phyloP scores from a whole-genome alignment of 2,329 filamentous ascomycete species.

The Thielaviopsis punctulata region DNA sequence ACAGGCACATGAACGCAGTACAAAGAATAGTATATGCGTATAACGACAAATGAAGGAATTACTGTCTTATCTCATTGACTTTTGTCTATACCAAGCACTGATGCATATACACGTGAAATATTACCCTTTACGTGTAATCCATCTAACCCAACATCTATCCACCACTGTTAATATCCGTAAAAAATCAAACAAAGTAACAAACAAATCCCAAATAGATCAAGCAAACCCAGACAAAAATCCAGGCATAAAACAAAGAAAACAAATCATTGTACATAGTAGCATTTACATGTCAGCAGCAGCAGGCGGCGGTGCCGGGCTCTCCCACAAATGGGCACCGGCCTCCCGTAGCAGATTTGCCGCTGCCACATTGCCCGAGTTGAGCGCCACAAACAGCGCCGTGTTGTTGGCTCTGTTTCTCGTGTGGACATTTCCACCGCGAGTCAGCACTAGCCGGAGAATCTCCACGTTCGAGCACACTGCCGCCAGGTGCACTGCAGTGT shows the following conservation, averaged over 20 bases:
- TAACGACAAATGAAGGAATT: no score
- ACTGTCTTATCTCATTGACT: not conserved
- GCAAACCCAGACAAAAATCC: not conserved
- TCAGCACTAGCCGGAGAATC: conserved; percentile 42
- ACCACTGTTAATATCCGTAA: not conserved
- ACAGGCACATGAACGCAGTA: not conserved
- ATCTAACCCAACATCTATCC: not conserved
- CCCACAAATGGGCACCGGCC: conserved; percentile 43
- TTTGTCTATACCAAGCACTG: not conserved
- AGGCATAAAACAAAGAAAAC: not conserved
- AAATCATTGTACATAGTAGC: not conserved
- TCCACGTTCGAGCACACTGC: conserved; percentile 34
- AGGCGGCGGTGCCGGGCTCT: conserved; percentile 18
- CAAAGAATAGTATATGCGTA: not conserved
- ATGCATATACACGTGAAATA: not conserved
- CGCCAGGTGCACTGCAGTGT: conserved; percentile 47
- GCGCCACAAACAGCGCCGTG: conserved; percentile 47
- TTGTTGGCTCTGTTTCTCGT: conserved; percentile 46
- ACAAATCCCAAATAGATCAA: no score
- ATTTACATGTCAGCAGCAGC: conserved; percentile 2
- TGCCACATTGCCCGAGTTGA: conserved; percentile 36
- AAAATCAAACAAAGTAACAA: not conserved
- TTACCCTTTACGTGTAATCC: not conserved
- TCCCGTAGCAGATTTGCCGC: conserved; percentile 37
- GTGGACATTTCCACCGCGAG: conserved; percentile 48